Base-by-base conservation (phyloP, 2,329 filamentous ascomycete species). In the Achaetomium macrosporum region DNA sequence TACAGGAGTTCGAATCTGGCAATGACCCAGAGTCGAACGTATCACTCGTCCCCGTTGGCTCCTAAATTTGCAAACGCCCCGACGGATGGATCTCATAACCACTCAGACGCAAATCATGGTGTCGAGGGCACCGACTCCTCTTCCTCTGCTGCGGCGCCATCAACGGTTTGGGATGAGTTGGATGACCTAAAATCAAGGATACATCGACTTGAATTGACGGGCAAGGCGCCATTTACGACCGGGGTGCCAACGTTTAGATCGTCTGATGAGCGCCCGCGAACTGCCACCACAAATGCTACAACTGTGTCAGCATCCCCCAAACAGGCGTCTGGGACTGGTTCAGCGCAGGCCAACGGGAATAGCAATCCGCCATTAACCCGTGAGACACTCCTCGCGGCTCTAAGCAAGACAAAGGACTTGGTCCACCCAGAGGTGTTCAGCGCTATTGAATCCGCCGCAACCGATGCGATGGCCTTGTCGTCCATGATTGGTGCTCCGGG, bases 81-180 rank as follows among this genome's bases (percentile, higher is more conserved):
- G 47, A 69, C 60, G 53, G 69, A 64, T 54, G 74, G 67, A 15
- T 29, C 62, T 0, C 68, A 69, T 9, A 57, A 61, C 30, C 69
- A 65, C 37, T 63, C 66, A 9, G 76, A 77, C 42, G 63, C 65
- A 17, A 65, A 66, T 40, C 72, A 79, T 54, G 71, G 68, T 16
- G 61, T 74, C 29, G 84, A 91, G 63, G 85, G 85, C 9, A 90
- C 90, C 0, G 90, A 93, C 63, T 97, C 93, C 0, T 92, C 87
- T 0, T 78, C 87, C 33, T 97, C 93, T 0, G 93, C 89, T 0
- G 90, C 86, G 1, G 90, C 89, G 1, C 89, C 91, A 12, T 95
- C 90, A 2, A 96, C 90, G 0, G 89, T 99, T 2, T 99, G 93
- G 93, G 93, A 97, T 66, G 93, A 99, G 69, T 73, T 99, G 29